Percentiles rank a stretch among this genome's conserved stretches.
Conservation (phyloP, 208 protist species). For the Strigomonas culicis region DNA sequence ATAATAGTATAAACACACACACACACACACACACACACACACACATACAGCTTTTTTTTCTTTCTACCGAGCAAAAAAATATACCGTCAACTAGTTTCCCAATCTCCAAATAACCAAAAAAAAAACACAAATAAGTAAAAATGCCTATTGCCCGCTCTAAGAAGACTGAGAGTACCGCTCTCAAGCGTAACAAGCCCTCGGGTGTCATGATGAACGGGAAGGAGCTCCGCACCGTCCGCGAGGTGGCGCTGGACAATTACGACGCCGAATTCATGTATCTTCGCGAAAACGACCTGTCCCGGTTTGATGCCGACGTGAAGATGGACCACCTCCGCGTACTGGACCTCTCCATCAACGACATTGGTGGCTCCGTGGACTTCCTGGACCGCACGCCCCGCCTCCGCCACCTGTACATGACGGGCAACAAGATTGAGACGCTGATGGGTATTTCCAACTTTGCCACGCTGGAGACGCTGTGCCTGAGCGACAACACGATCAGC, state of each 20-base stretch:
- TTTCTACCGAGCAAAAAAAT: too few relatives aligned
- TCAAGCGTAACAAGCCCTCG: slow-evolving; percentile 53
- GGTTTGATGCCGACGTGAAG: slow-evolving; percentile 78
- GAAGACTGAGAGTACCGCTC: slow-evolving; percentile 18
- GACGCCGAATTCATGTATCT: slow-evolving; percentile 90
- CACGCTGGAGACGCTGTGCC: slow-evolving; percentile 85
- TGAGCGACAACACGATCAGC: slow-evolving; percentile 90
- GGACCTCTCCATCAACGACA: slow-evolving; percentile 92
- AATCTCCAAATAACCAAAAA: too few relatives aligned
- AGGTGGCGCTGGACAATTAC: slow-evolving; percentile 70
- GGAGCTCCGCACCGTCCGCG: slow-evolving; percentile 72
- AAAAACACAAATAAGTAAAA: too few relatives aligned
- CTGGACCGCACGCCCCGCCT: slow-evolving; percentile 72
- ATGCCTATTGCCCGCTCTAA: slow-evolving; percentile 1
- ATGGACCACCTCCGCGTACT: slow-evolving; percentile 87
- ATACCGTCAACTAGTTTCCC: too few relatives aligned
- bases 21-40: neutral
- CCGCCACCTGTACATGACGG: slow-evolving; percentile 91
- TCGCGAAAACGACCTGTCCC: slow-evolving; percentile 87
- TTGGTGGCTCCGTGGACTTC: slow-evolving; percentile 83
- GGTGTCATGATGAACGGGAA: slow-evolving; percentile 85
- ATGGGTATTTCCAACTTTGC: slow-evolving; percentile 74
- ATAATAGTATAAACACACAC: neutral
- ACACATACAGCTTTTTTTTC: slow-evolving; percentile 5
- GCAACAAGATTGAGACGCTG: slow-evolving; percentile 90